Conservation (phyloP, 306 rosid species). For the Cicer bijugum region DNA sequence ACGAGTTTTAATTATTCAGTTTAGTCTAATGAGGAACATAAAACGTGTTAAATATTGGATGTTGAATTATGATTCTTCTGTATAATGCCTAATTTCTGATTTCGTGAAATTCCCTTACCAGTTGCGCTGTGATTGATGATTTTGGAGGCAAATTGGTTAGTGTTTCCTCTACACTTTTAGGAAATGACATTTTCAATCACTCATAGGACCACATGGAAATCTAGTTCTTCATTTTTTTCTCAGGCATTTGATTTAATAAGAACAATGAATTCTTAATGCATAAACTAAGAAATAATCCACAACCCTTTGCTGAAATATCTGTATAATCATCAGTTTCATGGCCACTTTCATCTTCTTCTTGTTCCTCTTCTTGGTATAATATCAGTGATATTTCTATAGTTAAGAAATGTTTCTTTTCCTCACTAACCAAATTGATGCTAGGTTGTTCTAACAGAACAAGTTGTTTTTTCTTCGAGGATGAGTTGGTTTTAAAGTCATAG, state of each 20-base stretch:
- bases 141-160: too few species aligned
- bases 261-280: conserved; percentile 64
- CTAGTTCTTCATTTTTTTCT: conserved; percentile 52
- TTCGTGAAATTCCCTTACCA: too few species aligned
- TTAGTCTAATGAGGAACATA: too few species aligned
- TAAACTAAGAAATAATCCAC: conserved; percentile 69
- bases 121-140: too few species aligned
- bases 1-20: too few species aligned
- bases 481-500: too few species aligned
- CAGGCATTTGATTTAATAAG: conserved; percentile 61
- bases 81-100: too few species aligned
- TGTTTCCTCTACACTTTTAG: too few species aligned
- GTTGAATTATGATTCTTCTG: too few species aligned
- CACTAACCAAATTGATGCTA: conserved; percentile 53
- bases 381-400: conserved; percentile 49
- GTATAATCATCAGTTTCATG: conserved; percentile 55
- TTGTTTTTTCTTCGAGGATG: conserved; percentile 47
- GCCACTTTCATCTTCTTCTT: conserved; percentile 64
- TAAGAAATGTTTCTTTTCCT: conserved; percentile 50
- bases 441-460: conserved; percentile 54
- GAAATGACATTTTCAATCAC: not conserved
- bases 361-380: conserved; percentile 48
- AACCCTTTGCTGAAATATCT: conserved; percentile 67
- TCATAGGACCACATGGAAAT: conserved; percentile 47
- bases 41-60: too few species aligned